These are phyloP conservation scores for Babesia gibsoni DNA, from an alignment of 169 alveolate species.

Conservation along the genomic window DNA sequence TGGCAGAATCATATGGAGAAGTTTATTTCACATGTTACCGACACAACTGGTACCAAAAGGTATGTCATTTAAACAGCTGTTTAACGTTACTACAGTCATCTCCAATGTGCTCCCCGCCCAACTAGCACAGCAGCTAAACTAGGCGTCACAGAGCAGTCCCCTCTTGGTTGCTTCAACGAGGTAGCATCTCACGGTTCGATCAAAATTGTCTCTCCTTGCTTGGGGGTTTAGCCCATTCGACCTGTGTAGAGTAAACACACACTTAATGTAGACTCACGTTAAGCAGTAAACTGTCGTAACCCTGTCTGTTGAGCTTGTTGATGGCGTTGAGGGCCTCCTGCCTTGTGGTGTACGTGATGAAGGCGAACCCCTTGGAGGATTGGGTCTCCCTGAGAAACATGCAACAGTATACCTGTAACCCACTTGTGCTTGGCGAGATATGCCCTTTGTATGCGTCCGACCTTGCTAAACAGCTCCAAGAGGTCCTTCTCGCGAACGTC, in stretches of 20 bases:
- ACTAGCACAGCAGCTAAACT: conserved; percentile 22
- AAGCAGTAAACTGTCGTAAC: conserved; percentile 83
- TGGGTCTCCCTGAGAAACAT: conserved; percentile 76
- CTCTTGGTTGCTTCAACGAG: background rate
- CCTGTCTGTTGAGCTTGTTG: conserved; percentile 82
- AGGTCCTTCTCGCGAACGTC: conserved; percentile 85
- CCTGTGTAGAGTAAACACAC: conserved; percentile 47
- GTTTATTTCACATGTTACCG: conserved; percentile 51
- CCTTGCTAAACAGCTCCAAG: conserved; percentile 79
- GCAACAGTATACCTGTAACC: conserved; percentile 9
- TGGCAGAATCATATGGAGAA: conserved; percentile 9
- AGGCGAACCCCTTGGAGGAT: conserved; percentile 87
- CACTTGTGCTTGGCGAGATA: conserved; percentile 84
- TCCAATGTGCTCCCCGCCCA: conserved; percentile 41
- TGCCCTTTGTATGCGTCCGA: conserved; percentile 82
- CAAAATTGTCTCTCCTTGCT: conserved; percentile 59
- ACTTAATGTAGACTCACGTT: conserved; percentile 67
- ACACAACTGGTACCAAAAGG: conserved; percentile 35
- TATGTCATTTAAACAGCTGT: background rate
- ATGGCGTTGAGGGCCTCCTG: conserved; percentile 87
- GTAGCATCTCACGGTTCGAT: background rate
- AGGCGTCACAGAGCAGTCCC: background rate
- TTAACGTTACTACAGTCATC: conserved; percentile 16
- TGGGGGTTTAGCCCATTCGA: conserved; percentile 84
- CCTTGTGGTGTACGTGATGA: conserved; percentile 81